Conservation (phyloP, 129 eudicot genomes). For the Centella asiatica region DNA sequence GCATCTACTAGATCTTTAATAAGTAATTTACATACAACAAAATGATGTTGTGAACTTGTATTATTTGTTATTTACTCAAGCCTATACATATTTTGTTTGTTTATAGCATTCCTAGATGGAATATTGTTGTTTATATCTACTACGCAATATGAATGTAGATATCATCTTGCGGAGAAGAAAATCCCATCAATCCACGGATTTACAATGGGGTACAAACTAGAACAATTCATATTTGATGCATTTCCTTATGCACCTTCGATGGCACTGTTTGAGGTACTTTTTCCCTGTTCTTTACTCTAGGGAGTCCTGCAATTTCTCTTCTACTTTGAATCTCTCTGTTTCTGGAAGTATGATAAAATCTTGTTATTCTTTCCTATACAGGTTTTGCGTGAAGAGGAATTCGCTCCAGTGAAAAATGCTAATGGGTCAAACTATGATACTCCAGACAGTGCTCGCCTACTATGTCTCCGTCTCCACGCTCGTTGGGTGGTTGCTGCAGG, state of each 20-base stretch:
- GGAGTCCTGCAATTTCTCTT: neutral
- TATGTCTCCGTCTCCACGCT: conserved; percentile 88
- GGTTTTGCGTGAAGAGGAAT: conserved; percentile 97
- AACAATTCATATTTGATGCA: conserved; percentile 91
- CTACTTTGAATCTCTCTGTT: neutral
- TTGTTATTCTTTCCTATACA: conserved; percentile 7
- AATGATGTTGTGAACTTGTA: no score
- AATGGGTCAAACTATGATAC: conserved; percentile 91
- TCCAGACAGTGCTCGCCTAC: conserved; percentile 91
- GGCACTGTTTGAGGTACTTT: conserved; percentile 76
- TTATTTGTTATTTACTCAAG: neutral
- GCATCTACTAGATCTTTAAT: no score
- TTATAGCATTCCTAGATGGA: neutral
- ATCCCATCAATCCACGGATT: conserved; percentile 82
- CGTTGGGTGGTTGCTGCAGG: conserved; percentile 99
- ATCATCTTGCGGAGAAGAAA: conserved; percentile 94
- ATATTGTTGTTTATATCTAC: neutral
- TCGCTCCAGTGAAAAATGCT: conserved; percentile 98
- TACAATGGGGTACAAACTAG: conserved; percentile 73
- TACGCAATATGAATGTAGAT: conserved; percentile 38
- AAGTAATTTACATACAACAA: no score
- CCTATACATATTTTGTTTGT: neutral
- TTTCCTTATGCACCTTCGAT: conserved; percentile 95
- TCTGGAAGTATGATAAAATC: neutral
- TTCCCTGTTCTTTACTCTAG: neutral